Evolutionary conservation across 2,329 filamentous ascomycete genomes (phyloP), one percentile per base, ranked within the genome.

Genomic region (Ophiostoma piceae): DNA sequence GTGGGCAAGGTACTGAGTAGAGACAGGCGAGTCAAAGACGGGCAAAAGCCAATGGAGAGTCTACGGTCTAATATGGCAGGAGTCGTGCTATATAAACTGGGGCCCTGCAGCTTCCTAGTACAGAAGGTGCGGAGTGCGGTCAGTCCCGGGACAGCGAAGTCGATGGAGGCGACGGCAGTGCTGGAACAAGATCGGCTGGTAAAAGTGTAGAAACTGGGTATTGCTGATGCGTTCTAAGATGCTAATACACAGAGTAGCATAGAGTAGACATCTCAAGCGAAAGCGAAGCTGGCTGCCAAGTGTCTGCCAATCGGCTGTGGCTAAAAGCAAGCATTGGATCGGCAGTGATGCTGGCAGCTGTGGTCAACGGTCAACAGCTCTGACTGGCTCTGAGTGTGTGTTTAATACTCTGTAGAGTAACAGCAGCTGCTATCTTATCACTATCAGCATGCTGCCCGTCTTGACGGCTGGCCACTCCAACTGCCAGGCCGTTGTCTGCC

Each of bases 21-120:
- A 37, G 29, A 32, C 39, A 62, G 32, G 35, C 35, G 35, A 32
- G 22, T 11, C 43, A 51, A 22, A 26, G 22, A 22, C 51, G 12
- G 51, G 14, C 51, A 19, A 47, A 16, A 47, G 43, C 19, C 43
- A 47, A 47, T 47, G 43, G 43, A 47, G 16, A 19, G 43, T 8
- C 43, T n/a, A 47, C 19, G 2, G 41, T 14, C 16, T 16, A 43
- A 43, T 43, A 43, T 43, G 41, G 41, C 47, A n/a, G 14, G 47
- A 62, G 57, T 62, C 26, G 26, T 62, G 11, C 26, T 62, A 65
- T 16, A 64, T 64, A 64, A 41, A 65, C 62, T 65, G 62, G 62
- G 62, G 39, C 62, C 62, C 60, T 57, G 14, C 19, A 35, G 37
- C 29, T 35, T 35, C 35, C 8, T 35, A 35, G 35, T 35, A 41